Evolutionary conservation across 306 rosid species (phyloP), one percentile per base, ranked within the genome.

Genomic region (Begonia fuchsioides): DNA sequence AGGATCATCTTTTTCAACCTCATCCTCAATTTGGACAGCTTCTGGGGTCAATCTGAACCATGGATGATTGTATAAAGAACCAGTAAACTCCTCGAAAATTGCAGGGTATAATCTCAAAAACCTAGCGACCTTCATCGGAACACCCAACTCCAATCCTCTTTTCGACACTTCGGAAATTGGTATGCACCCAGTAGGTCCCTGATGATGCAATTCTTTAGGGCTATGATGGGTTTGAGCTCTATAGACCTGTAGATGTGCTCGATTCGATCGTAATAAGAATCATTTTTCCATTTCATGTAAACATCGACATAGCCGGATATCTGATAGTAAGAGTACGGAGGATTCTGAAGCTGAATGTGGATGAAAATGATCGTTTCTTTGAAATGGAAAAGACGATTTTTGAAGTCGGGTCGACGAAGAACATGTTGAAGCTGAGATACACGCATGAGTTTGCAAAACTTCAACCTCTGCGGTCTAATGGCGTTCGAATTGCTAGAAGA

Each of bases 271-370:
- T 71, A 83, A 62, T 70, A 80, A 0, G 75, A 52, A 50, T 88
- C 96, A 55, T 83, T 76, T 70, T 83, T 88, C 93, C 96, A 83
- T 59, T 81, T 76, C 96, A 83, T 83, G 62, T 78, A 83, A 43
- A 88, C 93, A 70, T 88, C 71, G 18, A 88, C 96, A 35, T 81
- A 88, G 69, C 53, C 54, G 49, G 43, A 54, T 13, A 63, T 70
- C 64, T 67, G 88, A 50, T 66, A 52, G 66, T 65, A 60, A 8
- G 44, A 13, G 57, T 58, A 45, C 50, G 86, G 73, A 61, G 51
- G 63, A 41, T 54, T 18, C 7, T 58, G 55, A 53, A 52, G 32
- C 17, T 26, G 55, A 68, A 3, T 13, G 13, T 39, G 13, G 52
- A 16, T 49, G 50, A 39, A 61, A 43, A 70, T 41, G 12, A 53